phyloP scores from a whole-genome alignment of 116 monocot genomes.

The Phalaenopsis hybrid region DNA sequence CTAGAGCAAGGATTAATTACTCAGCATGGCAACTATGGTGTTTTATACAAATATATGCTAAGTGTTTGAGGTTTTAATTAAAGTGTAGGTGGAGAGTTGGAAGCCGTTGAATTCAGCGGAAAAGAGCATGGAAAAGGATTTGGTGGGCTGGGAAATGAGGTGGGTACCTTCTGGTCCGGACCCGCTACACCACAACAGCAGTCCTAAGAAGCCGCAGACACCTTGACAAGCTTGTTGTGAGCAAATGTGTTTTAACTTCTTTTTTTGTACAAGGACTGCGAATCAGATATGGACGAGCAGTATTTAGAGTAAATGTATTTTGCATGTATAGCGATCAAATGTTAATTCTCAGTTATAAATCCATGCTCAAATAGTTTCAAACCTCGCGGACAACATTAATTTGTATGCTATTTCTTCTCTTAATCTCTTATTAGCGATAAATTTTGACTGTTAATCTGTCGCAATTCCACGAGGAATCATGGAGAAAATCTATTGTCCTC shows the following conservation, averaged over 20 bases:
- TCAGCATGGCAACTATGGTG: too few species aligned
- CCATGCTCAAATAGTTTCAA: too few species aligned
- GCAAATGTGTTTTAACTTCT: background rate
- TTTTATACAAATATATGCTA: background rate
- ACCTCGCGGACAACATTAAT: too few species aligned
- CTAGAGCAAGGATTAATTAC: background rate
- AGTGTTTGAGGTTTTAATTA: background rate
- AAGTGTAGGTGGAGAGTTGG: constrained; percentile 7
- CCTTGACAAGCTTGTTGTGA: constrained; percentile 14
- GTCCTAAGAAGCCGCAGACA: constrained; percentile 36
- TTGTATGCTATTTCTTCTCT: too few species aligned
- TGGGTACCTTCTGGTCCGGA: constrained; percentile 53
- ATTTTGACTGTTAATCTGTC: too few species aligned
- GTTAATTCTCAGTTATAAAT: too few species aligned
- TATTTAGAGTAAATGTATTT: too few species aligned
- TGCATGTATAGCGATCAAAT: too few species aligned
- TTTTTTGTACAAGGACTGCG: background rate
- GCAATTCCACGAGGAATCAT: too few species aligned
- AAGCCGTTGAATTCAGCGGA: constrained; percentile 6
- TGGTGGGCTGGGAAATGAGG: constrained; percentile 30
- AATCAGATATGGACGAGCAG: too few species aligned
- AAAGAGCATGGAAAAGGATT: background rate
- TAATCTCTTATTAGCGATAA: too few species aligned
- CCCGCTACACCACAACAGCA: constrained; percentile 48
- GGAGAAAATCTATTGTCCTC: too few species aligned